Percentiles rank a stretch among this genome's conserved stretches.
Evolutionary conservation across 768 basidiomycete species (phyloP).

Genomic region (Dioszegia crocea): DNA sequence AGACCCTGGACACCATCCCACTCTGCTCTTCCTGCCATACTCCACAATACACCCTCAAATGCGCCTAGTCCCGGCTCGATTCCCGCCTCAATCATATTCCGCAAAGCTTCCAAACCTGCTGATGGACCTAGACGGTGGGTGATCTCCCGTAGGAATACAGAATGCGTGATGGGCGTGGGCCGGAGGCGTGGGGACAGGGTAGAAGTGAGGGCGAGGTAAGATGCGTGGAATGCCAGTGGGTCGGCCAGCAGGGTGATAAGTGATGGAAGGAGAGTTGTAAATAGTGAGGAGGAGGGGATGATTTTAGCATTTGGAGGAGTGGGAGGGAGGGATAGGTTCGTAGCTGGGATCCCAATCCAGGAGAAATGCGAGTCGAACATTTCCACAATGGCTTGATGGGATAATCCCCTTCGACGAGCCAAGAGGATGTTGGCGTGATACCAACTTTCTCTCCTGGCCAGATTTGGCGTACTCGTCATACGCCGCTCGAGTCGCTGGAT

Average conservation of each 20-base stretch:
- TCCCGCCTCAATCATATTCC: conserved; percentile 6
- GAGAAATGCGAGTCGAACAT: neutral
- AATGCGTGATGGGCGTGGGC: conserved; percentile 10
- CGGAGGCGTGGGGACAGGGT: conserved; percentile 15
- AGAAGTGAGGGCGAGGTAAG: conserved; percentile 1
- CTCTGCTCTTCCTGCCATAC: conserved; percentile 12
- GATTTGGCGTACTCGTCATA: neutral
- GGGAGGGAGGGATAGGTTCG: neutral
- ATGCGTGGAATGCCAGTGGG: neutral
- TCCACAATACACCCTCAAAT: conserved; percentile 14
- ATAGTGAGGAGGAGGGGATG: conserved; percentile 7
- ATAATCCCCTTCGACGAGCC: neutral
- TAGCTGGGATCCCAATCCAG: conserved; percentile 3
- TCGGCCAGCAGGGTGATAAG: conserved; percentile 7
- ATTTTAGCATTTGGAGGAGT: neutral
- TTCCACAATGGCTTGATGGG: neutral
- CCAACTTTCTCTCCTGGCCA: conserved; percentile 1
- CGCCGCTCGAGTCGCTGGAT: neutral
- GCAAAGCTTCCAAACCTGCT: conserved; percentile 10
- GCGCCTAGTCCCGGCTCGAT: conserved; percentile 5
- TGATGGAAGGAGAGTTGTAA: conserved; percentile 21
- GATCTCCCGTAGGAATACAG: conserved; percentile 12
- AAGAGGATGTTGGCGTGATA: conserved; percentile 1
- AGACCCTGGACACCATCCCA: conserved; percentile 11
- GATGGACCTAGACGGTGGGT: conserved; percentile 13